Evolutionary conservation across 1,284 basidiomycete species (phyloP).

Genomic region (Filobasidium uniguttulatum): DNA sequence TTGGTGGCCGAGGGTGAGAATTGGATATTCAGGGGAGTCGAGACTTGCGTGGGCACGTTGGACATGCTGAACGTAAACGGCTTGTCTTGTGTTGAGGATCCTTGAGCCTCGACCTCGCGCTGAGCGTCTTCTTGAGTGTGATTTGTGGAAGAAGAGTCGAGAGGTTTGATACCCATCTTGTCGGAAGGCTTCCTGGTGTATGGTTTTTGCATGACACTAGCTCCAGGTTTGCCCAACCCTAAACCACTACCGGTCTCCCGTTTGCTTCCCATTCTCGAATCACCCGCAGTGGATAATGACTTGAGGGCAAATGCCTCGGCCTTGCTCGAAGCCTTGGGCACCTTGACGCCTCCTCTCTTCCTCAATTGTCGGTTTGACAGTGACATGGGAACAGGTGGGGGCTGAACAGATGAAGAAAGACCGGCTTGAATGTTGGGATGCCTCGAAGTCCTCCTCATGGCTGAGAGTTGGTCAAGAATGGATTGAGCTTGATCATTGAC

Average conservation of each 20-base stretch:
- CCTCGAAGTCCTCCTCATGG: background rate
- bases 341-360: background rate
- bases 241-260: too few relatives aligned
- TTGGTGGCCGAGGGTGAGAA: constrained; percentile 3
- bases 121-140: background rate
- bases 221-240: background rate
- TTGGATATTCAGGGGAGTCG: background rate
- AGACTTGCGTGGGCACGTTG: background rate
- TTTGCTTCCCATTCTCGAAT: too few relatives aligned
- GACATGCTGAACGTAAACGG: background rate
- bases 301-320: too few relatives aligned
- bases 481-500: background rate
- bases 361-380: background rate
- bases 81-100: background rate
- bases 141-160: too few relatives aligned
- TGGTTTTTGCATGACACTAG: background rate
- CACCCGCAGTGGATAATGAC: too few relatives aligned
- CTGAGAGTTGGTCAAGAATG: background rate
- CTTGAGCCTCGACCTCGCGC: background rate
- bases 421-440: background rate
- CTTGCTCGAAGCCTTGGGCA: background rate
- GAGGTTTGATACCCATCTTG: too few relatives aligned
- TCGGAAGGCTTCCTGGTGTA: background rate
- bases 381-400: background rate
- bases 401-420: background rate